A percentile compares a stretch with the other conserved stretches of the same genome.
Evolutionary conservation across 1,284 basidiomycete species (phyloP).

Genomic region (Ceratobasidium sp.): DNA sequence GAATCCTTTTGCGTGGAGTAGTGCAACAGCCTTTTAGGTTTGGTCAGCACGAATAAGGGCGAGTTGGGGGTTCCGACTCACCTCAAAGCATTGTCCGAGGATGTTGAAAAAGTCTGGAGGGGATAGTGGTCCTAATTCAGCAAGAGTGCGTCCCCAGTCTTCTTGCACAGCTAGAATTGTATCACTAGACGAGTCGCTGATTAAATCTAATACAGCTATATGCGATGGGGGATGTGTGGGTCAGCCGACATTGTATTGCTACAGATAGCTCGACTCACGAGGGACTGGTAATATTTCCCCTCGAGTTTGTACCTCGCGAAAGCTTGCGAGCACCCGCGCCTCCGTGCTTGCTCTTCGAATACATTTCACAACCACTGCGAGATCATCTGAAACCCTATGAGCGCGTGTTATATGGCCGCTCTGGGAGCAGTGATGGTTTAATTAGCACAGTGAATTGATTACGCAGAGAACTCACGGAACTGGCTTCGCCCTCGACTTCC

Average conservation of each 20-base stretch:
- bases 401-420: constrained; percentile 31
- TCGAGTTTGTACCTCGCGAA: constrained; percentile 1
- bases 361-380: constrained; percentile 33
- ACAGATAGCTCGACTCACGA: constrained; percentile 1
- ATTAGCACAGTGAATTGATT: neutral
- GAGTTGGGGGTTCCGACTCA: neutral
- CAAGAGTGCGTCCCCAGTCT: constrained; percentile 34
- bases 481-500: constrained; percentile 11
- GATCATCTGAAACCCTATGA: constrained; percentile 6
- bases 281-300: constrained; percentile 24
- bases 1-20: constrained; percentile 37
- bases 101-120: constrained; percentile 34
- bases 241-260: neutral
- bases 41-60: neutral
- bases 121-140: constrained; percentile 26
- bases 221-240: neutral
- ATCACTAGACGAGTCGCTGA: constrained; percentile 6
- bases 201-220: constrained; percentile 20
- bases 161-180: constrained; percentile 17
- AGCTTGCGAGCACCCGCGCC: constrained; percentile 8
- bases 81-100: constrained; percentile 36
- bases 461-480: constrained; percentile 28
- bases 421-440: neutral
- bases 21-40: constrained; percentile 24
- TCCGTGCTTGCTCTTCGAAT: constrained; percentile 15